Conservation (phyloP, 2,329 filamentous ascomycete genomes). For the Penicillium sp. region DNA sequence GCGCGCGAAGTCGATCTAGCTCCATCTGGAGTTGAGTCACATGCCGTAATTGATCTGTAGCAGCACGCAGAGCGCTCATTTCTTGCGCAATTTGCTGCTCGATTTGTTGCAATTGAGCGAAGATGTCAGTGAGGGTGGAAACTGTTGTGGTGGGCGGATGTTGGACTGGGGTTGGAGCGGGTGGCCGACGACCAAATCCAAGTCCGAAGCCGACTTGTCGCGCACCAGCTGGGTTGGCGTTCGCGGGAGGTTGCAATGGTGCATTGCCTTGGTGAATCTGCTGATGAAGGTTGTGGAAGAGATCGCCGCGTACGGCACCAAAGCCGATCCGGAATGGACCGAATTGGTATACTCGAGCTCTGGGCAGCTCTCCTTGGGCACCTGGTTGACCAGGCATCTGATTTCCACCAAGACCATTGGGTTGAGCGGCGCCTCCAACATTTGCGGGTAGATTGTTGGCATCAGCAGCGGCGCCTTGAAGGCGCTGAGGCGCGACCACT, state of each 20-base stretch:
- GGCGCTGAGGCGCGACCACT: conserved; percentile 59
- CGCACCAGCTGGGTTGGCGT: conserved; percentile 34
- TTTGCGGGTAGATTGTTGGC: conserved; percentile 29
- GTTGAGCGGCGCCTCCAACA: conserved; percentile 27
- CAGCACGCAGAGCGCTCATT: conserved; percentile 61
- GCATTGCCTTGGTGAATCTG: conserved; percentile 57
- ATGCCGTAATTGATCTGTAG: conserved; percentile 68
- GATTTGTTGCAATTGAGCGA: conserved; percentile 64
- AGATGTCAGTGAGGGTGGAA: conserved; percentile 45
- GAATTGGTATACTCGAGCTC: conserved; percentile 68
- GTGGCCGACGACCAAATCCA: conserved; percentile 40
- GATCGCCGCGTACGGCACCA: conserved; percentile 60
- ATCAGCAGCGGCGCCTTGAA: conserved; percentile 33
- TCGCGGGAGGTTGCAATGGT: conserved; percentile 38
- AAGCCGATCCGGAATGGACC: conserved; percentile 76
- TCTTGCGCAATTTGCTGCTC: conserved; percentile 71
- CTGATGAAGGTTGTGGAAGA: conserved; percentile 66
- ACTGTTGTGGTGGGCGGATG: conserved; percentile 11
- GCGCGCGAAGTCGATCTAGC: conserved; percentile 64
- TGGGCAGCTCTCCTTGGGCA: conserved; percentile 41
- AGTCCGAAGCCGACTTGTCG: conserved; percentile 46
- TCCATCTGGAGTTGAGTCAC: conserved; percentile 69
- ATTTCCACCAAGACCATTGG: conserved; percentile 37
- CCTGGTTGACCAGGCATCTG: conserved; percentile 43
- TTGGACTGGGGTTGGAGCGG: conserved; percentile 18